Evolutionary conservation across 169 alveolate genomes (phyloP).

Genomic region (Theileria annulata): DNA sequence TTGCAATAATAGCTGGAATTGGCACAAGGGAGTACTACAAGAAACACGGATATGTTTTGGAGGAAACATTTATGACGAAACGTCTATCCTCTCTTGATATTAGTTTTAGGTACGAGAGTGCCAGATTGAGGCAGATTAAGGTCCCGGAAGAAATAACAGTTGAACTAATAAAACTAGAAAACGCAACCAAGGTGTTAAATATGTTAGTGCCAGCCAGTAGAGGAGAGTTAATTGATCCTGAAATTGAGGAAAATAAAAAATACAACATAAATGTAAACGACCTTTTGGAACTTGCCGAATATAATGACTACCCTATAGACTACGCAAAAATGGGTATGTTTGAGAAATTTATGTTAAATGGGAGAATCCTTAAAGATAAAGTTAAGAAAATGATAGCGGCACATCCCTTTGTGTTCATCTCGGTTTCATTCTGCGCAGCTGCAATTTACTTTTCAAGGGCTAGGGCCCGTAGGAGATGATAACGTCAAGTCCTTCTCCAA

Average conservation of each 20-base stretch:
- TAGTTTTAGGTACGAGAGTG: conserved; percentile 23
- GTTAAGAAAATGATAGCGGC: background rate
- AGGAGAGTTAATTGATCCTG: background rate
- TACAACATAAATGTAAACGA: background rate
- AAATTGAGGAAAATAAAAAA: background rate
- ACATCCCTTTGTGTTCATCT: background rate
- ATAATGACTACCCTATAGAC: background rate
- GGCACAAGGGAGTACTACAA: conserved; percentile 99
- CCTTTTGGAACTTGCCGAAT: background rate
- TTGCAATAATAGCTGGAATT: conserved; percentile 98
- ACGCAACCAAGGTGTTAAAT: conserved; percentile 23
- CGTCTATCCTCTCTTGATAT: conserved; percentile 59
- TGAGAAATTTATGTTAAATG: background rate
- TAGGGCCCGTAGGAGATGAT: background rate
- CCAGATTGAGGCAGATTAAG: background rate
- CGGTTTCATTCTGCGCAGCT: background rate
- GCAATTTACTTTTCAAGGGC: background rate
- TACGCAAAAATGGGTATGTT: background rate
- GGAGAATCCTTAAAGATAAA: background rate
- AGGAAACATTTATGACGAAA: conserved; percentile 94
- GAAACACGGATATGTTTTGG: conserved; percentile 92
- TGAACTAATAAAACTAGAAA: conserved; percentile 23
- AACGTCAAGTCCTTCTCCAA: conserved; percentile 12
- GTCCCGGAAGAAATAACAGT: conserved; percentile 39
- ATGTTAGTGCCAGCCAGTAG: conserved; percentile 32